Evolutionary conservation across 441 rosid genomes (phyloP), one percentile per base, ranked within the genome.

Genomic region (Erysimum cheiri): DNA sequence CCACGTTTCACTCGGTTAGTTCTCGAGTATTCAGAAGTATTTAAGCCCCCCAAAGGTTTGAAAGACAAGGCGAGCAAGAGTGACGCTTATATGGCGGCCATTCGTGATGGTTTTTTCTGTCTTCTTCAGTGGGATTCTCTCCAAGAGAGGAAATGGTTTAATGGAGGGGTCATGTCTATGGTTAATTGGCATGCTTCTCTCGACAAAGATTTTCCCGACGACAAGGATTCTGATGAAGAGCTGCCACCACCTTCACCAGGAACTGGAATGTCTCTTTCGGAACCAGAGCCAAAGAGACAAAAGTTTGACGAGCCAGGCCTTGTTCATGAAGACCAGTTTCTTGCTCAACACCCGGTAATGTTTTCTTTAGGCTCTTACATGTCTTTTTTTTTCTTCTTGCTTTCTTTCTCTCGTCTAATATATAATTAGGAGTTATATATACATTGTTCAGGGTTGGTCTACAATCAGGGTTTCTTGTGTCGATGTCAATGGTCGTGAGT

Each of bases 241-340:
- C n/a, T n/a, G n/a, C n/a, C n/a, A n/a, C n/a, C n/a, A n/a, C n/a
- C n/a, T n/a, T n/a, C n/a, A n/a, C n/a, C n/a, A n/a, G n/a, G 85
- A 46, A 46, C n/a, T n/a, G n/a, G n/a, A n/a, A n/a, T n/a, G n/a
- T n/a, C n/a, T n/a, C n/a, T n/a, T n/a, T n/a, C n/a, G n/a, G n/a
- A n/a, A n/a, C n/a, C n/a, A n/a, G n/a, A n/a, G n/a, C n/a, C n/a
- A n/a, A n/a, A n/a, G n/a, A n/a, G n/a, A n/a, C n/a, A n/a, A n/a
- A n/a, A n/a, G n/a, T n/a, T n/a, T n/a, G n/a, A n/a, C n/a, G n/a
- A n/a, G n/a, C n/a, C n/a, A n/a, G n/a, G n/a, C n/a, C n/a, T n/a
- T n/a, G n/a, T n/a, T n/a, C n/a, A n/a, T n/a, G 92, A 87, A 69
- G 93, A 87, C 48, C 88, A 91, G 69, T 91, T 87, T 73, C 79